These are phyloP conservation scores for Alternaria infectoria DNA, from an alignment of 2,329 filamentous ascomycete genomes.

Conservation along the genomic window DNA sequence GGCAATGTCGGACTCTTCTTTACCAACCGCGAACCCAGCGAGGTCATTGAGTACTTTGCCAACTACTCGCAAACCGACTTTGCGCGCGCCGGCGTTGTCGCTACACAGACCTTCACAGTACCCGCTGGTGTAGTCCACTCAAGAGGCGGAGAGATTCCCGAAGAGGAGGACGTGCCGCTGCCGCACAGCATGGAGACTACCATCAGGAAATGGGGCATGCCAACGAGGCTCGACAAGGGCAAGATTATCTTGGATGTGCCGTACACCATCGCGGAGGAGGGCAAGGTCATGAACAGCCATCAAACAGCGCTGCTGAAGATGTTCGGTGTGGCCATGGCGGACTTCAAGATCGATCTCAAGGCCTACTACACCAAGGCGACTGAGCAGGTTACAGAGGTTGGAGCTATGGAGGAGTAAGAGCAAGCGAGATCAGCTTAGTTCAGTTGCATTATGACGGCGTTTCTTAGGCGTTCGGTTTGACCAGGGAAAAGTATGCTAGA, in stretches of 20 bases:
- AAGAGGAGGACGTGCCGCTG: conserved; percentile 83
- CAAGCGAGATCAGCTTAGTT: neutral
- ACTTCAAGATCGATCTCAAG: conserved; percentile 83
- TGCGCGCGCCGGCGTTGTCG: conserved; percentile 81
- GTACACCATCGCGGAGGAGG: conserved; percentile 83
- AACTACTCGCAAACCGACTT: conserved; percentile 81
- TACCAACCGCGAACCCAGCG: conserved; percentile 74
- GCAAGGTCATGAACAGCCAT: conserved; percentile 83
- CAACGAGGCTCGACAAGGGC: conserved; percentile 86
- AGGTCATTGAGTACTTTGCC: conserved; percentile 75
- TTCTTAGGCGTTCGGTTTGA: conserved; percentile 27
- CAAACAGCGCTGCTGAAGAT: conserved; percentile 94
- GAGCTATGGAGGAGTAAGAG: conserved; percentile 53
- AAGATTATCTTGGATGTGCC: conserved; percentile 77
- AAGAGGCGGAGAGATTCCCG: conserved; percentile 76
- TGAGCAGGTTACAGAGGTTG: conserved; percentile 59
- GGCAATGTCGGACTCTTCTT: conserved; percentile 91
- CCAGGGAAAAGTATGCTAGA: conserved; percentile 25
- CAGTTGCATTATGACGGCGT: conserved; percentile 34
- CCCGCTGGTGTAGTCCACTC: conserved; percentile 84
- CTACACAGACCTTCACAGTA: conserved; percentile 77
- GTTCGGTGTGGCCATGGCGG: conserved; percentile 87
- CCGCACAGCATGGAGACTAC: conserved; percentile 90
- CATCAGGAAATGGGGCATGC: conserved; percentile 85
- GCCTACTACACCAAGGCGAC: conserved; percentile 60